Evolutionary conservation across 306 rosid species (phyloP).

Genomic region (Citrullus mucosospermus): DNA sequence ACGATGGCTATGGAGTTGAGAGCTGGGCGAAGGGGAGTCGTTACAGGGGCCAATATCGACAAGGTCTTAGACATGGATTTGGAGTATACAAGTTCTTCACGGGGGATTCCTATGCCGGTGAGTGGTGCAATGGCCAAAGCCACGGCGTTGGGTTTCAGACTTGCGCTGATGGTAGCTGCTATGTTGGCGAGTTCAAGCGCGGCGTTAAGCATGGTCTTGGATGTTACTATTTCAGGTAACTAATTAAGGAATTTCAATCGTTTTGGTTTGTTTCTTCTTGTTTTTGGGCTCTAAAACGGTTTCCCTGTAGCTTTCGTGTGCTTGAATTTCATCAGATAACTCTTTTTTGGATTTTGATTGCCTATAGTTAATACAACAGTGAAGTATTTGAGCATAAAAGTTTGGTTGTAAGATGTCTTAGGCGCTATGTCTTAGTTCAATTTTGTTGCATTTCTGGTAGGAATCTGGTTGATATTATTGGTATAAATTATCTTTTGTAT

Average conservation of each 20-base stretch:
- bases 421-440: neutral
- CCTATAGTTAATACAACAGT: neutral
- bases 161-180: slow-evolving; percentile 88
- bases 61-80: slow-evolving; percentile 73
- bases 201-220: slow-evolving; percentile 95
- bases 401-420: neutral
- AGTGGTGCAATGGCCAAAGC: slow-evolving; percentile 94
- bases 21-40: slow-evolving; percentile 90
- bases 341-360: neutral
- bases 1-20: slow-evolving; percentile 89
- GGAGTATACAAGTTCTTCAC: slow-evolving; percentile 80
- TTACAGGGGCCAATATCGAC: slow-evolving; percentile 76
- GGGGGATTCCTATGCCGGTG: slow-evolving; percentile 79
- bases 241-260: neutral
- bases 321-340: neutral
- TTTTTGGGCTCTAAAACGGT: neutral
- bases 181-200: slow-evolving; percentile 70
- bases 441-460: neutral
- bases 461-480: neutral
- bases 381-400: neutral
- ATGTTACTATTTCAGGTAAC: slow-evolving; percentile 83
- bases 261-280: neutral
- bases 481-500: neutral
- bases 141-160: slow-evolving; percentile 86
- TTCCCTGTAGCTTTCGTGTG: neutral